Conservation (phyloP, 1,284 basidiomycete genomes). For the Ustilago esculenta region DNA sequence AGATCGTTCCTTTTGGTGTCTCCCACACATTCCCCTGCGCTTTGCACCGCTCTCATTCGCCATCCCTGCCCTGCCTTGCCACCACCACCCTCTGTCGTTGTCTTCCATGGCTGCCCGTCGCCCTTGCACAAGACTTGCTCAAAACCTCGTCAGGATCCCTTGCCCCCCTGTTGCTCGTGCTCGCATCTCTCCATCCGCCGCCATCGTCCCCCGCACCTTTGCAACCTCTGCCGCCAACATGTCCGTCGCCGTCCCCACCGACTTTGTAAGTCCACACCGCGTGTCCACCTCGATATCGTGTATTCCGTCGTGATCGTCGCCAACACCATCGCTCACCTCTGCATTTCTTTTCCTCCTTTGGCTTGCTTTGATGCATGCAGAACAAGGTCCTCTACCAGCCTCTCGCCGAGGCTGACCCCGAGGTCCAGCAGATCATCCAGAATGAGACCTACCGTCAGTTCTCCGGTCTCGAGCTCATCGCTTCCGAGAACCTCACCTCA, state of each 20-base stretch:
- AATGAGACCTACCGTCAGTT: conserved; percentile 98
- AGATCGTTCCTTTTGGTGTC: too few relatives aligned
- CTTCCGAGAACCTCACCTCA: conserved; percentile 75
- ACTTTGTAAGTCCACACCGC: conserved; percentile 59
- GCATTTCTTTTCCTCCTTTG: not conserved
- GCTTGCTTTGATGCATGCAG: conserved; percentile 68
- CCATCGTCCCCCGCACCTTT: conserved; percentile 31
- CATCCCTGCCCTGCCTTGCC: not conserved
- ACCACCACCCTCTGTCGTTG: conserved; percentile 19
- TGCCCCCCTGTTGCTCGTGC: conserved; percentile 17
- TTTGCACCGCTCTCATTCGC: not conserved
- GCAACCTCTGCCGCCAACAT: conserved; percentile 47
- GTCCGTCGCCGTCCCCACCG: conserved; percentile 62
- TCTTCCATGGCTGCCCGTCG: conserved; percentile 52
- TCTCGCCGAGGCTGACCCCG: conserved; percentile 89
- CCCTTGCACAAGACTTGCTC: conserved; percentile 41
- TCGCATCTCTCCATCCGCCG: conserved; percentile 5
- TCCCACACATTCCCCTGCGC: not conserved
- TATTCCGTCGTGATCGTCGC: too few relatives aligned
- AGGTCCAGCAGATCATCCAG: conserved; percentile 96
- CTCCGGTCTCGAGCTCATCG: conserved; percentile 95
- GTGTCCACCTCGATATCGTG: too few relatives aligned
- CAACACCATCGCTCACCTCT: conserved; percentile 6
- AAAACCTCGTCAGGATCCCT: conserved; percentile 39
- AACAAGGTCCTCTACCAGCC: conserved; percentile 91